phyloP scores from a whole-genome alignment of 805 yeast genomes.

The Blastobotrys chiropterorum region DNA sequence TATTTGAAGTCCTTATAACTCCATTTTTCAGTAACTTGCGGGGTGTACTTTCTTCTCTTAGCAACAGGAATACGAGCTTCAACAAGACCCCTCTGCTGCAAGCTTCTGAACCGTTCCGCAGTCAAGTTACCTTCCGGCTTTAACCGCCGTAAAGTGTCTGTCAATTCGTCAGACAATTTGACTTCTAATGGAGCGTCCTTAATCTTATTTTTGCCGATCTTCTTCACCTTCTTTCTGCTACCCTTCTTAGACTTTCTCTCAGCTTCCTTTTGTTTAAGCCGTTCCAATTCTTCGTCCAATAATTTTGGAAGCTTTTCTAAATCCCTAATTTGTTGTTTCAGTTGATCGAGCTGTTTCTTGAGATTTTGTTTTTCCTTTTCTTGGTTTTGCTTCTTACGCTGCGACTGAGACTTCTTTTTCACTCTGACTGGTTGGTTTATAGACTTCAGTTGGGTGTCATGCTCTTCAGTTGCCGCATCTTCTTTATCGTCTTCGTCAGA shows the following conservation, averaged over 20 bases:
- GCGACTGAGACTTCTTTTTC: constrained; percentile 69
- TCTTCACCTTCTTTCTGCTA: constrained; percentile 31
- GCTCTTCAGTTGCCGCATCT: constrained; percentile 33
- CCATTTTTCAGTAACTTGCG: constrained; percentile 86
- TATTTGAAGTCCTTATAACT: constrained; percentile 70
- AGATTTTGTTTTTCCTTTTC: constrained; percentile 44
- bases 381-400: constrained; percentile 64
- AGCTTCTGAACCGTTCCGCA: constrained; percentile 70
- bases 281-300: constrained; percentile 16
- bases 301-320: constrained; percentile 41
- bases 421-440: constrained; percentile 61
- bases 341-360: constrained; percentile 48
- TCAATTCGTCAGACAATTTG: constrained; percentile 81
- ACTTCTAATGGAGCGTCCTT: constrained; percentile 53
- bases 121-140: constrained; percentile 87
- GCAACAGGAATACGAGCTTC: constrained; percentile 74
- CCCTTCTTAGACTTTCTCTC: constrained; percentile 19
- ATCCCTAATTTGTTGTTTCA: constrained; percentile 57
- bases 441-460: constrained; percentile 43
- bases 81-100: constrained; percentile 80
- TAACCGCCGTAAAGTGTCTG: constrained; percentile 74
- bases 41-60: constrained; percentile 60
- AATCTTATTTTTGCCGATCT: constrained; percentile 42
- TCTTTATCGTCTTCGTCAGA: constrained; percentile 27
- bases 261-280: constrained; percentile 11